phyloP scores from a whole-genome alignment of 129 eudicot genomes.

The Arctium lappa region DNA sequence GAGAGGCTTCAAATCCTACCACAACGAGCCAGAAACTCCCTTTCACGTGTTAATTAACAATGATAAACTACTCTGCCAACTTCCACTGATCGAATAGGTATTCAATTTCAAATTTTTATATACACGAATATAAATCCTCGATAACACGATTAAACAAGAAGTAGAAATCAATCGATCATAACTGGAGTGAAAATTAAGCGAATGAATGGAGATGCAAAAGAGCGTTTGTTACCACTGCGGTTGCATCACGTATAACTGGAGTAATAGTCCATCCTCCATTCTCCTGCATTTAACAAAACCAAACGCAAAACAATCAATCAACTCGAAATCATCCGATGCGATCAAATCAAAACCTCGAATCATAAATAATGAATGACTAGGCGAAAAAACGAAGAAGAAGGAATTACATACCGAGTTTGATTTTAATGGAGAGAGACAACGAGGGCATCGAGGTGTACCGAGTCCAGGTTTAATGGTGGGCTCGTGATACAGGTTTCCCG shows the following conservation, averaged over 20 bases:
- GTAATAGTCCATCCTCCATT: constrained; percentile 56
- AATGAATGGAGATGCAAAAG: neutral
- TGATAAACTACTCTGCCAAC: neutral
- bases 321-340: neutral
- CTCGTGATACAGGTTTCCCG: constrained; percentile 59
- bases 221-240: constrained; percentile 44
- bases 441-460: constrained; percentile 67
- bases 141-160: neutral
- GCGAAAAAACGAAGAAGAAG: neutral
- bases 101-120: neutral
- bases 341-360: constrained; percentile 9
- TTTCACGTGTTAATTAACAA: neutral
- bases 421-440: constrained; percentile 52
- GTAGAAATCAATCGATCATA: neutral
- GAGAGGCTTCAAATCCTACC: neutral
- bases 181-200: neutral
- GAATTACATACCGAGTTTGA: constrained; percentile 35
- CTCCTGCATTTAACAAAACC: constrained; percentile 28
- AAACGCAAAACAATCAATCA: neutral
- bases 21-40: neutral
- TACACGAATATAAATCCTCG: neutral
- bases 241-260: constrained; percentile 60
- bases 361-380: neutral
- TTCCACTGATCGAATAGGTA: constrained; percentile 7
- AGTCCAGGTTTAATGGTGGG: constrained; percentile 76